phyloP scores from a whole-genome alignment of 106 monocot species.

The Dendrobium huoshanense region DNA sequence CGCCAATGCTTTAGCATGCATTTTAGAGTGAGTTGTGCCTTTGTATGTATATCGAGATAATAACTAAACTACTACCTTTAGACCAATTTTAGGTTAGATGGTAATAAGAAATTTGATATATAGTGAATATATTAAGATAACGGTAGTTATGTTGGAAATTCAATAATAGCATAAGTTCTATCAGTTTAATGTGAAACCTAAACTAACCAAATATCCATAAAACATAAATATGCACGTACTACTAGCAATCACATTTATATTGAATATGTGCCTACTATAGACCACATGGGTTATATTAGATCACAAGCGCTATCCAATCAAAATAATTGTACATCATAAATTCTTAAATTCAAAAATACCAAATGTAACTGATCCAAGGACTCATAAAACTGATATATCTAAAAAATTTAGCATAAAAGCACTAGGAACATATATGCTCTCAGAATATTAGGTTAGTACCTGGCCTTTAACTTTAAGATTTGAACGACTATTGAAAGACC shows the following conservation, averaged over 20 bases:
- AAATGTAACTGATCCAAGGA: neutral
- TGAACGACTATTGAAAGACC: slow-evolving; percentile 28
- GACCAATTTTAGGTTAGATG: neutral
- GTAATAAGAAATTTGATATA: neutral
- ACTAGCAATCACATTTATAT: neutral
- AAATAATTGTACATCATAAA: neutral
- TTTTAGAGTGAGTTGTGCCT: too few species aligned
- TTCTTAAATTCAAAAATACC: neutral
- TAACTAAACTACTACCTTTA: too few species aligned
- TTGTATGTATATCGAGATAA: too few species aligned
- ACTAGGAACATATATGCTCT: neutral
- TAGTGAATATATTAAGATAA: neutral
- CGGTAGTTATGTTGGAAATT: neutral
- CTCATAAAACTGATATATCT: neutral
- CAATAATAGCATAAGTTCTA: neutral
- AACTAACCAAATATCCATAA: neutral
- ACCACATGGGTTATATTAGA: neutral
- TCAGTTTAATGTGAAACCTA: neutral
- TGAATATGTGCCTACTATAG: neutral
- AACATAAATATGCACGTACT: neutral
- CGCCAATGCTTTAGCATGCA: too few species aligned
- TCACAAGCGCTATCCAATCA: neutral
- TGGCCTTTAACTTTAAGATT: slow-evolving; percentile 26
- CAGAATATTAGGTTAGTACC: slow-evolving; percentile 22
- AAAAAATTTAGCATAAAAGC: neutral